Evolutionary conservation across 2,329 filamentous ascomycete genomes (phyloP).

Genomic region (Lasiodiplodia citricola): DNA sequence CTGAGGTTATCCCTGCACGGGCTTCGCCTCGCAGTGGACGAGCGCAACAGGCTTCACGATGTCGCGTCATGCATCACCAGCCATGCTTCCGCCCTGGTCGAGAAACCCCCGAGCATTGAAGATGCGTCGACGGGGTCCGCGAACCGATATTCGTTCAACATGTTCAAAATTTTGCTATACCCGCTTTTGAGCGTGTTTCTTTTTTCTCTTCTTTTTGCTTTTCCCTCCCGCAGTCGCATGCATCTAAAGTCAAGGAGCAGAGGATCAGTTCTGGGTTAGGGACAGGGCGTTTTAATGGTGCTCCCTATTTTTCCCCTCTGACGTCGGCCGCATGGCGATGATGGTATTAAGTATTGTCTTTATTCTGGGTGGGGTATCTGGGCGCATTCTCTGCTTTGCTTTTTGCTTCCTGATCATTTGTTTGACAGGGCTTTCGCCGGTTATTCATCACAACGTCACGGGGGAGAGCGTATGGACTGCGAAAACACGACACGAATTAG

Average conservation of each 20-base stretch:
- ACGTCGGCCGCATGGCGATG: conserved; percentile 12
- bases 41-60: not conserved
- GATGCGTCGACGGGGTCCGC: conserved; percentile 21
- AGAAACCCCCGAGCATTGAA: conserved; percentile 24
- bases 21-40: not conserved
- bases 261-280: conserved; percentile 2
- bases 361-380: conserved; percentile 7
- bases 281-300: conserved; percentile 21
- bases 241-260: conserved; percentile 24
- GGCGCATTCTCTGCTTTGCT: conserved; percentile 14
- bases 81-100: not conserved
- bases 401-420: conserved; percentile 18
- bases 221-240: conserved; percentile 14
- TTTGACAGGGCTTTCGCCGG: conserved; percentile 1
- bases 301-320: not conserved
- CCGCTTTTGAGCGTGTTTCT: conserved; percentile 26
- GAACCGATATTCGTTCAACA: conserved; percentile 21
- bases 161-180: conserved; percentile 27
- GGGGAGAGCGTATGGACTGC: conserved; percentile 11
- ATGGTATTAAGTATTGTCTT: conserved; percentile 6
- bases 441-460: conserved; percentile 1
- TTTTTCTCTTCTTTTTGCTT: conserved; percentile 8
- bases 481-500: conserved; percentile 20
- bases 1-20: not conserved
- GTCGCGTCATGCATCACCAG: not conserved